Evolutionary conservation across 768 basidiomycete species (phyloP), one percentile per base, ranked within the genome.

Genomic region (Pleurotus eryngii): DNA sequence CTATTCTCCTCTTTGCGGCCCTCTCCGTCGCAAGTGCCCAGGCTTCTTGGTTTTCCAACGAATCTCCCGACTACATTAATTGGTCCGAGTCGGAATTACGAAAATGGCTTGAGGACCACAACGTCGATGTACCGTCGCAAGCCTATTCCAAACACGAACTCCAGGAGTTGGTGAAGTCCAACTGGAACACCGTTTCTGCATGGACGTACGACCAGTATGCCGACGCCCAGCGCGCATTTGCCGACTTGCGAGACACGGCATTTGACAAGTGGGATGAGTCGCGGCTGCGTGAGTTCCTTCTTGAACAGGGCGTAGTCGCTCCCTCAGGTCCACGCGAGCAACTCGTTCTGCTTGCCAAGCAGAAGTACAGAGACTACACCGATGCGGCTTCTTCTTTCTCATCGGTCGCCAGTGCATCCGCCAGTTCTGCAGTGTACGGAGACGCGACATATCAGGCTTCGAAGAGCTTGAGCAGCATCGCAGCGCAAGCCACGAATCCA

Each of bases 241-340:
- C 76, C 15, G 73, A 83, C 58, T 42, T 89, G 59, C 82, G 81
- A 57, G 84, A 85, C 2, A 71, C 78, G 20, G 70, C 83, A 7
- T 87, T 92, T 60, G 90, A 95, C 60, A 74, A 77, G 1, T 98
- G 94, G 94, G 85, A 90, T 67, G 95, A 98, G 65, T 86, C 84
- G 11, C 80, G 79, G 26, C 77, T 97, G 18, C 84, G 95, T 65
- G 77, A 89, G 60, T 96, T 89, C 72, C 78, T 98, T 9, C 81
- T 97, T 55, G 83, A 90, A 65, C 89, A 96, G 62, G 95, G 95
- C 42, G 77, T 96, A 59, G 84, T 98, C 49, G 82, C 87, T 5
- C 95, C 95, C 12, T 80, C 81, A 26, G 88, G 89, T 2, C 86
- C 86, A 2, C 78, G 81, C 56, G 95, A 97, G 66, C 83, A 93